A percentile compares a stretch with the other conserved stretches of the same genome.
These are phyloP conservation scores for Rhododendron ferrugineum DNA, from an alignment of 148 eudicot genomes.

Conservation along the genomic window DNA sequence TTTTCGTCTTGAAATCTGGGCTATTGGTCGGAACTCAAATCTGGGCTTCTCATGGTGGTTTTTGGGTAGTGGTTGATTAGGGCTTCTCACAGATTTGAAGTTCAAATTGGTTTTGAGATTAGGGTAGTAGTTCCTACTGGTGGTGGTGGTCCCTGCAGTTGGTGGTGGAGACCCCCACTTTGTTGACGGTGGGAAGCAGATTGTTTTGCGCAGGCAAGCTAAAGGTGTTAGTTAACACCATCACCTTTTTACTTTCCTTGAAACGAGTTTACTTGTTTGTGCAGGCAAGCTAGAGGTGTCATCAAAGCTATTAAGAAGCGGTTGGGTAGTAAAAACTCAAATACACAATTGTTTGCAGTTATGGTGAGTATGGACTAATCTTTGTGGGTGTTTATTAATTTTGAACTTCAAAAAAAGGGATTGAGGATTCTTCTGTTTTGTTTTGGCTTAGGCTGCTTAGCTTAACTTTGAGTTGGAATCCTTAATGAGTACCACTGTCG, in stretches of 20 bases:
- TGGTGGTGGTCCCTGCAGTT: too few relatives aligned
- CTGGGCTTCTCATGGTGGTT: too few relatives aligned
- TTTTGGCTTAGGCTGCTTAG: background rate
- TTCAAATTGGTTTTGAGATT: too few relatives aligned
- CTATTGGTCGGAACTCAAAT: too few relatives aligned
- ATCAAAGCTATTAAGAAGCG: constrained; percentile 89
- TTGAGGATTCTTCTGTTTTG: background rate
- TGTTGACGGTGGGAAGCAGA: too few relatives aligned
- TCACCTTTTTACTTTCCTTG: background rate
- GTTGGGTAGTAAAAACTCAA: constrained; percentile 66
- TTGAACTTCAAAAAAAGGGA: background rate
- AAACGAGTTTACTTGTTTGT: constrained; percentile 6
- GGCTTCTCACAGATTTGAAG: too few relatives aligned
- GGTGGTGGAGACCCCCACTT: too few relatives aligned
- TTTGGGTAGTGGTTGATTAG: too few relatives aligned
- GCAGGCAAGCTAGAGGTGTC: constrained; percentile 87
- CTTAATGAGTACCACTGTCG: background rate
- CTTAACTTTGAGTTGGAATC: background rate
- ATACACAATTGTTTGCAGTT: constrained; percentile 75
- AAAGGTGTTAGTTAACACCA: background rate
- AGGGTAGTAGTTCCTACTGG: too few relatives aligned
- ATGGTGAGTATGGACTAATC: constrained; percentile 42
- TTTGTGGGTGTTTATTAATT: constrained; percentile 1
- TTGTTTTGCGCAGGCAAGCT: too few relatives aligned
- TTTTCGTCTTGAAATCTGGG: too few relatives aligned